phyloP scores from a whole-genome alignment of 2,329 filamentous ascomycete species.

The Cladophialophora carrionii region DNA sequence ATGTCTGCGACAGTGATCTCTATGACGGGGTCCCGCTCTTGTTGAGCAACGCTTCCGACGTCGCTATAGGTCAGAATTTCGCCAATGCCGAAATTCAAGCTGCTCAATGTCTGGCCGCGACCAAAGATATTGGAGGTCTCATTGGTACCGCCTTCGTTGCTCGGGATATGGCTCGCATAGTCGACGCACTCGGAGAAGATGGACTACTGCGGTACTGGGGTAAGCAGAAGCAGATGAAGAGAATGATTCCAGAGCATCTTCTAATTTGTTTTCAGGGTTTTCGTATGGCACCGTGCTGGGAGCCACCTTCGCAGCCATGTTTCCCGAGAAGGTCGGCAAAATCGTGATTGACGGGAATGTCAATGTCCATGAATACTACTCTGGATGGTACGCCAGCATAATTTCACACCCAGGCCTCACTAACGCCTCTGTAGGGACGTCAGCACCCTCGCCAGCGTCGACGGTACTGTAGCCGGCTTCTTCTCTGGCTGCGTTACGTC shows the following conservation, averaged over 20 bases:
- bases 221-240: background rate
- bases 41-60: background rate
- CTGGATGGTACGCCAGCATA: conserved; percentile 1
- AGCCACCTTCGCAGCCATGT: conserved; percentile 38
- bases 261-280: conserved; percentile 28
- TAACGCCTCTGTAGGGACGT: background rate
- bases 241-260: background rate
- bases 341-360: conserved; percentile 21
- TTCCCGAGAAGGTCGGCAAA: conserved; percentile 29
- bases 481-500: conserved; percentile 14
- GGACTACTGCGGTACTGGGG: conserved; percentile 44
- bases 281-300: conserved; percentile 41
- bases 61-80: background rate
- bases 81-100: background rate
- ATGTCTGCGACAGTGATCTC: background rate
- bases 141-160: conserved; percentile 51
- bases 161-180: conserved; percentile 45
- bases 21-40: background rate
- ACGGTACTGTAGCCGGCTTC: conserved; percentile 17
- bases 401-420: background rate
- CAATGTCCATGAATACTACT: conserved; percentile 11
- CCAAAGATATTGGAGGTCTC: conserved; percentile 13
- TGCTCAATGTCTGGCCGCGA: background rate
- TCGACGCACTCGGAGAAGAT: conserved; percentile 22
- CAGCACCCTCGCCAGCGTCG: background rate